Conservation (phyloP, 164 flowering plant genomes). For the Nymphaea thermarum region DNA sequence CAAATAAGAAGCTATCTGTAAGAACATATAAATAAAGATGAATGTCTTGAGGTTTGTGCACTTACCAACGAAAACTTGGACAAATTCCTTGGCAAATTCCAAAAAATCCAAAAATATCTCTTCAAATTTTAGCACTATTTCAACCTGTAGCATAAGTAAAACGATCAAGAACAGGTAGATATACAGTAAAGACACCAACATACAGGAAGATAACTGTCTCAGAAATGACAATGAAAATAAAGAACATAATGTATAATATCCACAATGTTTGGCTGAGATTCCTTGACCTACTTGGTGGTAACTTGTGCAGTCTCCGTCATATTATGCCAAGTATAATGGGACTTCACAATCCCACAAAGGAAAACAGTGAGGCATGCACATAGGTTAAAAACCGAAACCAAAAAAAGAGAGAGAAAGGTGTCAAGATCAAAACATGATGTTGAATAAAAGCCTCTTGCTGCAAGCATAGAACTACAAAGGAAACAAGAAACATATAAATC, state of each 20-base stretch:
- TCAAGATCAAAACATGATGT: background rate
- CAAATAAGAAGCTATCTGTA: no score
- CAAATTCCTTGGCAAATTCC: no score
- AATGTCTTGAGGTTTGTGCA: no score
- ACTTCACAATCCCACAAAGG: conserved; percentile 56
- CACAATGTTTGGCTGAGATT: background rate
- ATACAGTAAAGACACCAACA: no score
- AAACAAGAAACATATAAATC: background rate
- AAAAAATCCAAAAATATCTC: no score
- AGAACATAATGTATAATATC: background rate
- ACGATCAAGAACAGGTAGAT: no score
- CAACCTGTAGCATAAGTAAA: no score
- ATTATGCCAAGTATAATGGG: conserved; percentile 54
- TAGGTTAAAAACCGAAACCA: conserved; percentile 51
- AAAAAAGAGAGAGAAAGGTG: background rate
- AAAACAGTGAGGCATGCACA: conserved; percentile 48
- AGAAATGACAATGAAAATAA: conserved; percentile 20
- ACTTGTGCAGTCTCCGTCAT: conserved; percentile 41
- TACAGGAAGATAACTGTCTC: conserved; percentile 78
- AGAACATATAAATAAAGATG: no score
- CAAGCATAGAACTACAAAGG: background rate
- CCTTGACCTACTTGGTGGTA: conserved; percentile 24
- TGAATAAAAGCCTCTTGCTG: background rate
- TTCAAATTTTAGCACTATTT: no score
- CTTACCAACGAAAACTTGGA: no score